Evolutionary conservation across 345 rosid genomes (phyloP).

Genomic region (Populus pruinosa): DNA sequence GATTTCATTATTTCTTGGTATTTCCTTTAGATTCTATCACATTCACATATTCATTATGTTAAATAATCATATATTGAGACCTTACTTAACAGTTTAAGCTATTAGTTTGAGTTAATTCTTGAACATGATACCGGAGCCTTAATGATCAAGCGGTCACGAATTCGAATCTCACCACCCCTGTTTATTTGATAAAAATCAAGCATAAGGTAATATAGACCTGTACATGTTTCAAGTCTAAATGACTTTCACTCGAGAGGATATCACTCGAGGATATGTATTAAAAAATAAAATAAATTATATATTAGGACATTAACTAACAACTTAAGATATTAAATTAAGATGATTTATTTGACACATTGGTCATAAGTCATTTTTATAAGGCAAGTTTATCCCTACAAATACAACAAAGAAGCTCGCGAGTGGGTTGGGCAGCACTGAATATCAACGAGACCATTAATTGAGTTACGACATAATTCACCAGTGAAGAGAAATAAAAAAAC

Average conservation of each 20-base stretch:
- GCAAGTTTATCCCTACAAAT: not conserved
- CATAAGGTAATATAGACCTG: rapidly evolving
- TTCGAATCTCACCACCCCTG: rapidly evolving
- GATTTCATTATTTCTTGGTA: too few relatives aligned
- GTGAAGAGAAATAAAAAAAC: not conserved
- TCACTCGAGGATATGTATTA: rapidly evolving
- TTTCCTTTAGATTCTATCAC: too few relatives aligned
- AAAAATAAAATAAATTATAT: too few relatives aligned
- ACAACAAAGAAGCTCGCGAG: not conserved
- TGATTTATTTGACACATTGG: too few relatives aligned
- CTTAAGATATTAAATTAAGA: too few relatives aligned
- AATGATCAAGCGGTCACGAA: too few relatives aligned
- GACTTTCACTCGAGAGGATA: rapidly evolving
- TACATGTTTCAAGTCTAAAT: rapidly evolving
- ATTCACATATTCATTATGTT: too few relatives aligned
- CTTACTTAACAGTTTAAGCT: too few relatives aligned
- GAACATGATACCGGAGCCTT: rapidly evolving
- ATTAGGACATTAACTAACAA: too few relatives aligned
- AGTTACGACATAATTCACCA: not conserved
- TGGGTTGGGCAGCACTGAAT: not conserved
- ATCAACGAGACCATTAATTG: not conserved
- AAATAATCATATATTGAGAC: too few relatives aligned
- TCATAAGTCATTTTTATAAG: rapidly evolving
- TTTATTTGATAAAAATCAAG: too few relatives aligned
- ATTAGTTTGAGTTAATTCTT: too few relatives aligned